A percentile compares a stretch with the other conserved stretches of the same genome.
These are phyloP conservation scores for Mantamonas sphyraenae DNA, from an alignment of 78 protist genomes.

Conservation along the genomic window DNA sequence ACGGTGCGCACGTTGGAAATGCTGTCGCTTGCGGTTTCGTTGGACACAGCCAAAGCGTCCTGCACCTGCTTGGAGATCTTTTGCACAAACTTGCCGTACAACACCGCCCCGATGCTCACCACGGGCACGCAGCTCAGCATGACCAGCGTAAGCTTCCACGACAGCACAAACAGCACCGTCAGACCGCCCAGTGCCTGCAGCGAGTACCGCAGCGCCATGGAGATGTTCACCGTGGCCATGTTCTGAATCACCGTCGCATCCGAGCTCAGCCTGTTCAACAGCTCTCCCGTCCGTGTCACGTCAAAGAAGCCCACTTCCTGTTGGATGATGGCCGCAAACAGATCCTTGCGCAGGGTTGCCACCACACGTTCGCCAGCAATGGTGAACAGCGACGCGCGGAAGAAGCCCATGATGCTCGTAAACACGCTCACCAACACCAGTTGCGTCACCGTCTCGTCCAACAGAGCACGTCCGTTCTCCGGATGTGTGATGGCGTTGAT, in stretches of 20 bases:
- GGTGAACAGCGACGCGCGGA: conserved; percentile 15
- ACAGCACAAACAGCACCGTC: conserved; percentile 35
- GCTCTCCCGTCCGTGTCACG: conserved; percentile 73
- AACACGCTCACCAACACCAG: too few species aligned
- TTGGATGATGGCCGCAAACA: conserved; percentile 44
- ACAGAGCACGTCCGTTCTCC: too few species aligned
- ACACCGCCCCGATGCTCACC: conserved; percentile 33
- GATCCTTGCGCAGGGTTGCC: conserved; percentile 33
- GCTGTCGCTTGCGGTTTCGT: conserved; percentile 27
- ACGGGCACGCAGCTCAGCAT: conserved; percentile 64
- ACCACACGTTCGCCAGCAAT: conserved; percentile 56
- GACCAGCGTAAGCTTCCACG: conserved; percentile 58
- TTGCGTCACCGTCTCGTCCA: too few species aligned
- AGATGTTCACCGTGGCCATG: conserved; percentile 38
- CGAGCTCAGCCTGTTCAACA: conserved; percentile 57
- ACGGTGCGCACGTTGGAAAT: conserved; percentile 58
- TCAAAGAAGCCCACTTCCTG: conserved; percentile 88
- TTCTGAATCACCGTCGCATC: conserved; percentile 63
- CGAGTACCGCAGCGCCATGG: conserved; percentile 39
- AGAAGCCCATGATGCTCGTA: too few species aligned
- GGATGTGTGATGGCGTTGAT: too few species aligned
- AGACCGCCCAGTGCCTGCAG: conserved; percentile 41
- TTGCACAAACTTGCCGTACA: conserved; percentile 44
- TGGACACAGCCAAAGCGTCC: conserved; percentile 62
- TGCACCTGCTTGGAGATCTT: conserved; percentile 41